Conservation (phyloP, 495 filamentous ascomycete species). For the Aspergillus ostianus region DNA sequence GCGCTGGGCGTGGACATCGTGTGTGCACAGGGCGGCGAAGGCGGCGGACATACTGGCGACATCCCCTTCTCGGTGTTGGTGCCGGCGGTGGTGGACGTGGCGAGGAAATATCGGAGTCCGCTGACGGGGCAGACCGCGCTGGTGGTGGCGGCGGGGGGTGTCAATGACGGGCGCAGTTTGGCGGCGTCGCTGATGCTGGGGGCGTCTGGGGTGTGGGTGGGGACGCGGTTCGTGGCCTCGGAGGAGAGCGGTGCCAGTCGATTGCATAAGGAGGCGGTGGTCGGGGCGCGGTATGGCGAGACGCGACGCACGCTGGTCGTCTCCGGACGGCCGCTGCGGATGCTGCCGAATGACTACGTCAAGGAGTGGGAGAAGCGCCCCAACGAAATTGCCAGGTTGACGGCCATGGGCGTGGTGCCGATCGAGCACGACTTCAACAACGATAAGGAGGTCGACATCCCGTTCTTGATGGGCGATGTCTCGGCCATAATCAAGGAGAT, state of each 20-base stretch:
- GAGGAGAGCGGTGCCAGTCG: constrained; percentile 73
- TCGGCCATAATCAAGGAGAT: constrained; percentile 71
- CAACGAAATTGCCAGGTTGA: constrained; percentile 70
- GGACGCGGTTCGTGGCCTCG: constrained; percentile 80
- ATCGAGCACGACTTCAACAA: constrained; percentile 75
- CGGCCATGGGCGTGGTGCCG: constrained; percentile 70
- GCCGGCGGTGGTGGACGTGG: constrained; percentile 76
- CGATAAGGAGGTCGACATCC: constrained; percentile 74
- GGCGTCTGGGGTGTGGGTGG: constrained; percentile 76
- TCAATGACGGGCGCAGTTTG: constrained; percentile 68
- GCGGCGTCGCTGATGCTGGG: constrained; percentile 72
- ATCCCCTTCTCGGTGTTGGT: constrained; percentile 70
- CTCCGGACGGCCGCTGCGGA: constrained; percentile 73
- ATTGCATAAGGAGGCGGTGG: constrained; percentile 79
- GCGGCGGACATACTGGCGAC: constrained; percentile 76
- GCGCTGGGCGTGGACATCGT: constrained; percentile 79
- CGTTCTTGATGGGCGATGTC: constrained; percentile 93
- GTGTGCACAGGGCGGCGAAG: constrained; percentile 79
- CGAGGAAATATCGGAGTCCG: constrained; percentile 55
- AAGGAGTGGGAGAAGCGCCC: constrained; percentile 71
- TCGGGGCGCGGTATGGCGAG: constrained; percentile 68
- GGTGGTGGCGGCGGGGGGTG: constrained; percentile 75
- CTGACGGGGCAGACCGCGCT: constrained; percentile 55
- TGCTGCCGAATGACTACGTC: constrained; percentile 80
- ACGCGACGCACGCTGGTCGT: constrained; percentile 77